Evolutionary conservation across 495 filamentous ascomycete genomes (phyloP).

Genomic region (Elaphomyces granulatus): DNA sequence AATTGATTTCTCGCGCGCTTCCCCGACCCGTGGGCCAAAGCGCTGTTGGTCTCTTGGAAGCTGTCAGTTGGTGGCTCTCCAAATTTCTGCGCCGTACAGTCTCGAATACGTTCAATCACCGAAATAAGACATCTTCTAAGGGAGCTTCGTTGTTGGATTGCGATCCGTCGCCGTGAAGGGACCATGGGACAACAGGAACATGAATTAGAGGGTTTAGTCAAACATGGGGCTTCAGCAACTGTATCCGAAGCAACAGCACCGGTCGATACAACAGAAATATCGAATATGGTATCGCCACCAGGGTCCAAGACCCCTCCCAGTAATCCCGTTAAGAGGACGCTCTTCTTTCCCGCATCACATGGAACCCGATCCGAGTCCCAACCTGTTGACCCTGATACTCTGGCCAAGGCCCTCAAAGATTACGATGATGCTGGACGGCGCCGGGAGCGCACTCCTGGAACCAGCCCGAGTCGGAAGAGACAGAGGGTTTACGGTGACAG

Average conservation of each 20-base stretch:
- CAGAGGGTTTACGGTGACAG: slow-evolving; percentile 76
- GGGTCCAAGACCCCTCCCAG: slow-evolving; percentile 33
- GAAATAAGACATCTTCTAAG: too few relatives aligned
- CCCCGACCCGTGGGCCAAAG: too few relatives aligned
- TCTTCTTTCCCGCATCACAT: slow-evolving; percentile 24
- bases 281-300: slow-evolving; percentile 27
- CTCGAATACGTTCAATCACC: too few relatives aligned
- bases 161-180: too few relatives aligned
- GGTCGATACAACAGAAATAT: too few relatives aligned
- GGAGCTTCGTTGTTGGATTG: too few relatives aligned
- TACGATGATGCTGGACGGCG: slow-evolving; percentile 46
- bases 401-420: slow-evolving; percentile 48
- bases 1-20: too few relatives aligned
- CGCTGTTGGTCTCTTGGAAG: too few relatives aligned
- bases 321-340: slow-evolving; percentile 26
- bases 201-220: too few relatives aligned
- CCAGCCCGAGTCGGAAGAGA: slow-evolving; percentile 74
- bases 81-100: too few relatives aligned
- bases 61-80: too few relatives aligned
- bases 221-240: slow-evolving; percentile 7
- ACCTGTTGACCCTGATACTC: slow-evolving; percentile 43
- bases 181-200: too few relatives aligned
- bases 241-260: slow-evolving; percentile 7
- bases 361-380: slow-evolving; percentile 32
- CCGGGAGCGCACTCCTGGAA: slow-evolving; percentile 54